Evolutionary conservation across 2,329 filamentous ascomycete species (phyloP).

Genomic region (Pseudocercospora macadamiae): DNA sequence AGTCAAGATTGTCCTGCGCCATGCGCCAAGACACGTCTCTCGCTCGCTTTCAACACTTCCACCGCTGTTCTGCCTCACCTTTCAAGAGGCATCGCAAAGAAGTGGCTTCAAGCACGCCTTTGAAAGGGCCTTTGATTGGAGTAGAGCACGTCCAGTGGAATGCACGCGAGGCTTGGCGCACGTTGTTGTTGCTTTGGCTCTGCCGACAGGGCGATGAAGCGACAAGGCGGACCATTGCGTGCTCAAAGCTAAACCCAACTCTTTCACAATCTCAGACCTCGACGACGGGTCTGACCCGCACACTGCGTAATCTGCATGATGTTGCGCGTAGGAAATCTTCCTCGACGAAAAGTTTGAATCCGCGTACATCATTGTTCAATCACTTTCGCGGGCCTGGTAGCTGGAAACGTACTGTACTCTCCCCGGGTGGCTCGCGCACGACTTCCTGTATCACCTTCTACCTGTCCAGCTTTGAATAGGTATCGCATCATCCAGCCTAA

Average conservation of each 20-base stretch:
- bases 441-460: not conserved
- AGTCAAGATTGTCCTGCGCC: too few species aligned
- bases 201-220: slow-evolving; percentile 12
- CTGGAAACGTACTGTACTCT: not conserved
- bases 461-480: not conserved
- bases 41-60: not conserved
- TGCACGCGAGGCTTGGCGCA: slow-evolving; percentile 17
- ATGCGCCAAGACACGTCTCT: not conserved
- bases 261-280: not conserved
- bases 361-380: not conserved
- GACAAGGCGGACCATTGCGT: slow-evolving; percentile 12
- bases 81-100: not conserved
- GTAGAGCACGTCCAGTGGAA: not conserved
- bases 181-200: slow-evolving; percentile 6
- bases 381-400: not conserved
- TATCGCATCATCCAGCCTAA: slow-evolving; percentile 8
- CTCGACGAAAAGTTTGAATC: not conserved
- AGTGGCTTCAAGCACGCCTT: slow-evolving; percentile 8
- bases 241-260: slow-evolving; percentile 20
- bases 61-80: not conserved
- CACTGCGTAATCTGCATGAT: not conserved
- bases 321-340: not conserved
- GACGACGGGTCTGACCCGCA: not conserved
- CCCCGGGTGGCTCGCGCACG: not conserved
- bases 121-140: slow-evolving; percentile 2